Conservation (phyloP, 768 basidiomycete species). For the Serendipita sp. region DNA sequence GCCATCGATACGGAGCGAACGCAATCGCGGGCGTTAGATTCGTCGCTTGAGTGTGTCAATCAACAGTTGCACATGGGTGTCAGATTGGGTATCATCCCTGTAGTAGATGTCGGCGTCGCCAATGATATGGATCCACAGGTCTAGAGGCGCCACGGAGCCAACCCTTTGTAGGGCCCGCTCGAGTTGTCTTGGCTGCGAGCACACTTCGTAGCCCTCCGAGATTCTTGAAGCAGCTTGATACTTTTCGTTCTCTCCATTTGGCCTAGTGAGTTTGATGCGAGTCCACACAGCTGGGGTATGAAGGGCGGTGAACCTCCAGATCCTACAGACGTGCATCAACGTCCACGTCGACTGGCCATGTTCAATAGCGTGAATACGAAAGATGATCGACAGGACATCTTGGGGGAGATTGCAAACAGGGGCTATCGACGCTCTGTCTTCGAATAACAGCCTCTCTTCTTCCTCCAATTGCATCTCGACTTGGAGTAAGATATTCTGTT, state of each 20-base stretch:
- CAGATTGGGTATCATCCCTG: too few species aligned
- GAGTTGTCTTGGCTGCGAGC: too few species aligned
- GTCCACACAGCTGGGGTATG: neutral
- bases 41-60: too few species aligned
- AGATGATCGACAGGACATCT: neutral
- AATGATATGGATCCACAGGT: too few species aligned
- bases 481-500: neutral
- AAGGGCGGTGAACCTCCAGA: neutral
- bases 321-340: neutral
- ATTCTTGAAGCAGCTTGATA: too few species aligned
- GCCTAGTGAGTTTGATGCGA: neutral
- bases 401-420: neutral
- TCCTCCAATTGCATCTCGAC: neutral
- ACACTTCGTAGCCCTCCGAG: too few species aligned
- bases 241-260: neutral
- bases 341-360: neutral
- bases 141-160: too few species aligned
- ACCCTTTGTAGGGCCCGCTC: too few species aligned
- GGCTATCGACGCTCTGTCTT: neutral
- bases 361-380: neutral
- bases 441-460: neutral
- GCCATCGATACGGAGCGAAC: too few species aligned
- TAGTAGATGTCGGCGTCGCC: too few species aligned
- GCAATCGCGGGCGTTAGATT: too few species aligned
- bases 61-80: too few species aligned